phyloP scores from a whole-genome alignment of 352 stramenopile genomes.

The Globisporangium cystogenes region DNA sequence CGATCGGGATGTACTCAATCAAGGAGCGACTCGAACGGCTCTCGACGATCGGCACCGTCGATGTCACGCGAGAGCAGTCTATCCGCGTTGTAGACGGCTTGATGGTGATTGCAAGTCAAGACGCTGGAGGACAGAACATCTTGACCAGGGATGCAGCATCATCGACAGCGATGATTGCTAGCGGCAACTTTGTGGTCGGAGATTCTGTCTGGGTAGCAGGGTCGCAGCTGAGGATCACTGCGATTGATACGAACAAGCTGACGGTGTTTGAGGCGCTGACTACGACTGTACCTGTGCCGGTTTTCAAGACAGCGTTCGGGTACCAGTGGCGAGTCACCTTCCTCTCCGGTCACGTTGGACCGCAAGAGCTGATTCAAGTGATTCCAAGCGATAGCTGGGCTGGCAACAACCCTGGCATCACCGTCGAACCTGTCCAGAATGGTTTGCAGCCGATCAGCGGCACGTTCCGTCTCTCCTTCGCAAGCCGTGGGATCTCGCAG shows the following conservation, averaged over 20 bases:
- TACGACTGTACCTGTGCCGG: constrained; percentile 34
- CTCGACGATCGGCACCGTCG: constrained; percentile 56
- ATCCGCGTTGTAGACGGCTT: constrained; percentile 33
- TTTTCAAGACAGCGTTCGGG: constrained; percentile 63
- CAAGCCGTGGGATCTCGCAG: constrained; percentile 62
- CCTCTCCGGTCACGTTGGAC: constrained; percentile 59
- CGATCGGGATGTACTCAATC: constrained; percentile 51
- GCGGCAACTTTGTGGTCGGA: constrained; percentile 14
- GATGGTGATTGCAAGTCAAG: constrained; percentile 21
- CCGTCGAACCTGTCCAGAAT: constrained; percentile 65
- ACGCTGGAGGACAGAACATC: constrained; percentile 9
- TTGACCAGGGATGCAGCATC: constrained; percentile 25
- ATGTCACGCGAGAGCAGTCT: constrained; percentile 40
- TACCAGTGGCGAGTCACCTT: constrained; percentile 82
- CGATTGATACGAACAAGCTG: constrained; percentile 4
- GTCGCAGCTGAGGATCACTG: constrained; percentile 25
- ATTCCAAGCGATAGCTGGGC: constrained; percentile 89
- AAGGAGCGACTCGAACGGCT: constrained; percentile 65
- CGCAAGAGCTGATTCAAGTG: constrained; percentile 86
- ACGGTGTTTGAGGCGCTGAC: constrained; percentile 13
- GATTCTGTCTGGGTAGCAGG: constrained; percentile 60
- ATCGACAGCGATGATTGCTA: constrained; percentile 14
- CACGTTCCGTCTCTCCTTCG: constrained; percentile 81
- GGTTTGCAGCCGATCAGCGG: constrained; percentile 91
- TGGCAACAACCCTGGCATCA: constrained; percentile 90